Conservation (phyloP, 495 filamentous ascomycete species). For the Letharia lupina region DNA sequence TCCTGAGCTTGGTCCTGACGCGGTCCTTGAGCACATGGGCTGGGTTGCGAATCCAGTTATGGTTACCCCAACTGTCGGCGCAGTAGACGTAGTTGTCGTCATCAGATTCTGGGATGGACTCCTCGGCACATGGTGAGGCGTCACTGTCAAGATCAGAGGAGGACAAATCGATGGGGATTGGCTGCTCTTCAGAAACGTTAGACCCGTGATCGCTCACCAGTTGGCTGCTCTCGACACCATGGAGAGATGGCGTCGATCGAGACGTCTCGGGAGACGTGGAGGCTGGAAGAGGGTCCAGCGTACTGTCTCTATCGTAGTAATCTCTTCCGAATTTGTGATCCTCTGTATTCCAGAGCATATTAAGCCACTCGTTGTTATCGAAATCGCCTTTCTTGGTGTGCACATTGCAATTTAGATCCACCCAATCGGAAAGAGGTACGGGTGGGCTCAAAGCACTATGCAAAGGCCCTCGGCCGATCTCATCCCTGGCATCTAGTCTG, state of each 20-base stretch:
- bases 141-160: neutral
- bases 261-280: neutral
- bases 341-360: too few species aligned
- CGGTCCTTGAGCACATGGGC: neutral
- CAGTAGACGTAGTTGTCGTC: neutral
- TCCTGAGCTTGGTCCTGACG: neutral
- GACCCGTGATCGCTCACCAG: neutral
- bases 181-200: neutral
- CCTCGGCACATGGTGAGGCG: neutral
- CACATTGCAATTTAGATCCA: neutral
- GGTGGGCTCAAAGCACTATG: constrained; percentile 1
- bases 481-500: neutral
- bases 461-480: neutral
- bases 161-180: neutral
- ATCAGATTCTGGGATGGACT: neutral
- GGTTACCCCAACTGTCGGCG: neutral
- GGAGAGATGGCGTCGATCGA: neutral
- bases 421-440: neutral
- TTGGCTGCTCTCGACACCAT: neutral
- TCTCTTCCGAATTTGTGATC: too few species aligned
- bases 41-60: neutral
- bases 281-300: too few species aligned
- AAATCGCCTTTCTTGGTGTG: too few species aligned
- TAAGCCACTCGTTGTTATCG: neutral
- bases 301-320: too few species aligned